phyloP scores from a whole-genome alignment of 164 flowering plant genomes.

The Aristolochia californica region DNA sequence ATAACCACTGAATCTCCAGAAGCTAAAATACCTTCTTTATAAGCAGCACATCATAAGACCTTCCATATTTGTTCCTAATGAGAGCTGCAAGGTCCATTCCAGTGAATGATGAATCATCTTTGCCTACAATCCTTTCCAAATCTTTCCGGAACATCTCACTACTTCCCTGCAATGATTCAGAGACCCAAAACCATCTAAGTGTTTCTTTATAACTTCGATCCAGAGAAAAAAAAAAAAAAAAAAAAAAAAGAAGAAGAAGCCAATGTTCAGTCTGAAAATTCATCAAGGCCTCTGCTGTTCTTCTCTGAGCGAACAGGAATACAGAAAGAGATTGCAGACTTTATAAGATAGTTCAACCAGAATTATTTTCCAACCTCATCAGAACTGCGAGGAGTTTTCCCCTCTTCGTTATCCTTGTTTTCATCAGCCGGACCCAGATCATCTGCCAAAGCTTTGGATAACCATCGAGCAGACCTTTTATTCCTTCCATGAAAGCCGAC shows the following conservation, averaged over 20 bases:
- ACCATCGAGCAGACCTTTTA: conserved; percentile 17
- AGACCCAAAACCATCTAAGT: background rate
- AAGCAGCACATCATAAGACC: conserved; percentile 89
- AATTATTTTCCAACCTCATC: conserved; percentile 25
- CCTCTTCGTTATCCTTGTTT: conserved; percentile 21
- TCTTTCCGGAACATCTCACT: conserved; percentile 48
- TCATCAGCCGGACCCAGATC: conserved; percentile 31
- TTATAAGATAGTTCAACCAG: background rate
- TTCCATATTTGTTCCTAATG: conserved; percentile 83
- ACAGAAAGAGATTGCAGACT: background rate
- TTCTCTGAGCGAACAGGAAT: no score
- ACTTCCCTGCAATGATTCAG: conserved; percentile 28
- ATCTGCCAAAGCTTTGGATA: conserved; percentile 27
- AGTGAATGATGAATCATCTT: conserved; percentile 73
- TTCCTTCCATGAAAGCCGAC: conserved; percentile 11
- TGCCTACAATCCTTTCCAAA: conserved; percentile 75
- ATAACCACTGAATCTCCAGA: no score
- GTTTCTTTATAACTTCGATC: background rate
- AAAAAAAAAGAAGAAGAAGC: background rate
- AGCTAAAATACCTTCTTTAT: conserved; percentile 67
- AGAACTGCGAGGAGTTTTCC: conserved; percentile 17
- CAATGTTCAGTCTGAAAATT: background rate
- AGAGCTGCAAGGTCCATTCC: conserved; percentile 92
- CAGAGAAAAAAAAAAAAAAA: no score
- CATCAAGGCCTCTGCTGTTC: no score